Evolutionary conservation across 2,329 filamentous ascomycete genomes (phyloP).

Genomic region (Alternaria triticina): DNA sequence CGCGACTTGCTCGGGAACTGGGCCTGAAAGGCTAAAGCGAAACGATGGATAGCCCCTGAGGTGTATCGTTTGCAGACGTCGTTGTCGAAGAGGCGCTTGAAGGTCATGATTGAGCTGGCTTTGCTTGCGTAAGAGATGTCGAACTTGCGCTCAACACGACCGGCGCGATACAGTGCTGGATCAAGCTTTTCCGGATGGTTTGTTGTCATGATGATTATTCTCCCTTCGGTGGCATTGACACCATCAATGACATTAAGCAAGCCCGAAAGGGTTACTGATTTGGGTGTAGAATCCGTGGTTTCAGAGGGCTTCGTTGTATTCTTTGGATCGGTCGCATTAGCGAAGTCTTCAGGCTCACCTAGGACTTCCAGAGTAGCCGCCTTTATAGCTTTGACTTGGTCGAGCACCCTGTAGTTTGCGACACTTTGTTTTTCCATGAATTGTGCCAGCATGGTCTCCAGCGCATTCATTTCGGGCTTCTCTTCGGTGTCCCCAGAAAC

Average conservation of each 20-base stretch:
- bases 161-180: conserved; percentile 73
- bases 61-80: conserved; percentile 1
- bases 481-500: not conserved
- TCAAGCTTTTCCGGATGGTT: conserved; percentile 76
- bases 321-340: not conserved
- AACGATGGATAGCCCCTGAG: conserved; percentile 6
- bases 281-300: not conserved
- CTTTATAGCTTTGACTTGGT: not conserved
- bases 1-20: conserved; percentile 11
- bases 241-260: conserved; percentile 83
- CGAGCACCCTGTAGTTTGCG: not conserved
- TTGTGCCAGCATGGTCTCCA: not conserved
- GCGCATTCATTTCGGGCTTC: not conserved
- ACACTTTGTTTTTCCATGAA: not conserved
- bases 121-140: conserved; percentile 55
- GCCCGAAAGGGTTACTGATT: conserved; percentile 64
- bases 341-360: conserved; percentile 11
- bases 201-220: conserved; percentile 80
- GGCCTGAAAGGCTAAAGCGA: conserved; percentile 14
- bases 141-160: conserved; percentile 79
- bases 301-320: not conserved
- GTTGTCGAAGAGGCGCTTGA: conserved; percentile 12
- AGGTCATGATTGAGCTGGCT: conserved; percentile 2
- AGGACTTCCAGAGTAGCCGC: not conserved
- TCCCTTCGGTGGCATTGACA: conserved; percentile 76